phyloP scores from a whole-genome alignment of 306 rosid genomes.

The Prunus campanulata region DNA sequence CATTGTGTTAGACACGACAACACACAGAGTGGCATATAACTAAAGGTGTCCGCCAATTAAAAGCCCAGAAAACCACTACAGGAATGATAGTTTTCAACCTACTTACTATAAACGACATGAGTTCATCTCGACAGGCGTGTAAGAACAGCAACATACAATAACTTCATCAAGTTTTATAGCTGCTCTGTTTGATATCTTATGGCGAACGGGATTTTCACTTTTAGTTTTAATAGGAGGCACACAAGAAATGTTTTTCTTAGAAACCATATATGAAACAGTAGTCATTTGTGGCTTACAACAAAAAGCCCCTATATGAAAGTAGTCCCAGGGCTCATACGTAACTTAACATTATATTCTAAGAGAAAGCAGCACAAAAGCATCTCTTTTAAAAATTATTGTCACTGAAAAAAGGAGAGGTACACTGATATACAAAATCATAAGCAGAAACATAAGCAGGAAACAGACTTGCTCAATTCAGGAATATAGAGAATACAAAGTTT shows the following conservation, averaged over 20 bases:
- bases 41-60: not conserved
- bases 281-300: no score
- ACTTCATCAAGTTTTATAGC: not conserved
- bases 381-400: not conserved
- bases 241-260: not conserved
- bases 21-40: no score
- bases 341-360: not conserved
- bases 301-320: no score
- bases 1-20: no score
- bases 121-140: not conserved
- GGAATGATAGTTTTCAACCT: not conserved
- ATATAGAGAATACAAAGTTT: slow-evolving; percentile 2
- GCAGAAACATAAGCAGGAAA: not conserved
- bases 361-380: not conserved
- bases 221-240: not conserved
- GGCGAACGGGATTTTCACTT: not conserved
- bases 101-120: not conserved
- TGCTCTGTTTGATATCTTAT: not conserved
- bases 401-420: not conserved
- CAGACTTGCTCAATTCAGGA: not conserved
- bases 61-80: not conserved
- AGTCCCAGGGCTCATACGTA: not conserved
- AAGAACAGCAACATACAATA: not conserved
- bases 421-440: not conserved
- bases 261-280: not conserved